Evolutionary conservation across 108 stramenopile species (phyloP).

Genomic region (Thalassiosira profunda): DNA sequence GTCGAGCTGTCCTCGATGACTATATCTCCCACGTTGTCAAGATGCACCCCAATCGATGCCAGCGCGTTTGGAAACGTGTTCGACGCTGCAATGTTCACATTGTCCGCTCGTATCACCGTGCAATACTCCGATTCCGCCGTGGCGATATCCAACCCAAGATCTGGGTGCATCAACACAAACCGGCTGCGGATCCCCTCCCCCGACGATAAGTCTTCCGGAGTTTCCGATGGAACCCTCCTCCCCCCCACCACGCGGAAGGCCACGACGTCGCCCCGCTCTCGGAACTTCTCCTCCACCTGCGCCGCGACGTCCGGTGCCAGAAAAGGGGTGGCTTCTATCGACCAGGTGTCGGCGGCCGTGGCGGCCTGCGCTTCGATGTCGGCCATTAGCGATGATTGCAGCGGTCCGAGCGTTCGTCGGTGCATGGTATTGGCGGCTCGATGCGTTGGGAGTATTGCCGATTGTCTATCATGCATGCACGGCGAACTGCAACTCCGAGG

Average conservation of each 20-base stretch:
- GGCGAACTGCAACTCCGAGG: too few species aligned
- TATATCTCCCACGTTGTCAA: conserved; percentile 50
- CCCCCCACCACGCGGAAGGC: conserved; percentile 35
- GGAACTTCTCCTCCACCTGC: conserved; percentile 32
- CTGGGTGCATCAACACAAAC: conserved; percentile 44
- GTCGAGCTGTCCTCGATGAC: conserved; percentile 15
- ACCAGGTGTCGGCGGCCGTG: conserved; percentile 40
- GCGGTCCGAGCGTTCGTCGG: too few species aligned
- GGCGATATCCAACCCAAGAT: conserved; percentile 37
- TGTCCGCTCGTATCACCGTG: conserved; percentile 31
- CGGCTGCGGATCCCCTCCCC: conserved; percentile 44
- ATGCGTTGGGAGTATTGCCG: too few species aligned
- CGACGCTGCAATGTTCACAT: conserved; percentile 40
- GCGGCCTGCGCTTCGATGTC: conserved; percentile 27
- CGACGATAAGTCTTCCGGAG: neutral
- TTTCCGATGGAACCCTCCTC: too few species aligned
- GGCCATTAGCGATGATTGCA: too few species aligned
- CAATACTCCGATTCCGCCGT: conserved; percentile 41
- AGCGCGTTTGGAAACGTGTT: conserved; percentile 43
- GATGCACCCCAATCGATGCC: conserved; percentile 32
- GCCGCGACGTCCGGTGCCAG: conserved; percentile 32
- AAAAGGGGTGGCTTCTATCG: conserved; percentile 44
- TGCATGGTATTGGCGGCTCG: too few species aligned
- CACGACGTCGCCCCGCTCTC: conserved; percentile 31
- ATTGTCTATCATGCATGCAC: too few species aligned